Evolutionary conservation across 495 filamentous ascomycete genomes (phyloP), one percentile per base, ranked within the genome.

Genomic region (Parathielavia appendiculata): DNA sequence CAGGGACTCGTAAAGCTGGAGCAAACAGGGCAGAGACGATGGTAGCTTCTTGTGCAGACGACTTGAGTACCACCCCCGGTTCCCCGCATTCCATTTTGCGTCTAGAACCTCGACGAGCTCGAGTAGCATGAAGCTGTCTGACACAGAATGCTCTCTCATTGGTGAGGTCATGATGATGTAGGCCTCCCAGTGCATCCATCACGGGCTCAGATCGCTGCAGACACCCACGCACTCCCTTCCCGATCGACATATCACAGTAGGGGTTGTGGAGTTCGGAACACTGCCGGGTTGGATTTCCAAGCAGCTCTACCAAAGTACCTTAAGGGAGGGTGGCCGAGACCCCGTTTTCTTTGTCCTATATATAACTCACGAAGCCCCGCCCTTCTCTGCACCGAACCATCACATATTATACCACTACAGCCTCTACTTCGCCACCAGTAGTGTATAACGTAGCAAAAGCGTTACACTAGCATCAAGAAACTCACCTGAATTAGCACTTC

Each of bases 131-230:
- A 20, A 53, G 16, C 44, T n/a, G 22, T 30, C 32, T 12, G 32
- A 20, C 41, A 19, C 1, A 6, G 54, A 30, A 2, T 30, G 38
- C 1, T 4, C 38, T 61, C 56, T 47, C 51, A 65, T 65, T 67
- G 65, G 62, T 64, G 65, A 67, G 54, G 58, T 67, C 57, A 65
- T 61, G 12, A 55, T 60, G 60, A 62, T 54, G 43, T 13, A 14
- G 16, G 16, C 40, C 35, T 26, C 13, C 32, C 30, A 16, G 16
- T 26, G 17, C 43, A 40, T 30, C 34, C 16, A n/a, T 36, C 36
- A 12, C 36, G 14, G 41, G 9, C n/a, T 32, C 22, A 36, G 32
- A 38, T 12, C 34, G 19, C 26, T 22, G 16, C 12, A 49, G 46
- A 16, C 16, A 30, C 32, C 30, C 32, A 1, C 16, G 6, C 36